phyloP scores from a whole-genome alignment of 345 rosid species.

The Erucastrum elatum region DNA sequence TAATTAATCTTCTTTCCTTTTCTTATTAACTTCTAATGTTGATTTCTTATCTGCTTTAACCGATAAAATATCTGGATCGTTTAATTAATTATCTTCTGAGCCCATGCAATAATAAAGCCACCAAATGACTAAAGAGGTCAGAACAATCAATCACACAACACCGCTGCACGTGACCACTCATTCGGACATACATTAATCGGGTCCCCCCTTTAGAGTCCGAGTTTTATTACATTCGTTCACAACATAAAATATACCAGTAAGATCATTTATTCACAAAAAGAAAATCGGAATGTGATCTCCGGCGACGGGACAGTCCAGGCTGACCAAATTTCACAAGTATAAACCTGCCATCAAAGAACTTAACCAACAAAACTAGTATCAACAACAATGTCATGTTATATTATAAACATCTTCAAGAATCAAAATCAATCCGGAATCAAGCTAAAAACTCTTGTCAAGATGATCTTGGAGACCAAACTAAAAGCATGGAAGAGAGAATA shows the following conservation, averaged over 20 bases:
- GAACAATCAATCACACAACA: slow-evolving; percentile 31
- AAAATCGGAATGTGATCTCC: slow-evolving; percentile 28
- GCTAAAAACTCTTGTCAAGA: neutral
- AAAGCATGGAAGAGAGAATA: neutral
- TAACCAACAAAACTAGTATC: slow-evolving; percentile 11
- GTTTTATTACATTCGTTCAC: neutral
- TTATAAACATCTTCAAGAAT: slow-evolving; percentile 3
- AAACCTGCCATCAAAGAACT: slow-evolving; percentile 65
- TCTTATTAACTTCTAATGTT: slow-evolving; percentile 16
- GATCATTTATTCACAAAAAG: slow-evolving; percentile 21
- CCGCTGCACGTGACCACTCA: neutral
- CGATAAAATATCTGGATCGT: too few relatives aligned
- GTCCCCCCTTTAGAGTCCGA: neutral
- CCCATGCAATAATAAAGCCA: slow-evolving; percentile 11
- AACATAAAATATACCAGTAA: neutral
- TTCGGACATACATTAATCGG: neutral
- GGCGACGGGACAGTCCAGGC: slow-evolving; percentile 42
- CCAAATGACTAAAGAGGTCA: neutral
- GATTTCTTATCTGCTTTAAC: neutral
- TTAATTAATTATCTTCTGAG: neutral
- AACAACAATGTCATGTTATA: slow-evolving; percentile 10
- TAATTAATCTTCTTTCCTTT: slow-evolving; percentile 1
- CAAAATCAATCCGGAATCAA: slow-evolving; percentile 10
- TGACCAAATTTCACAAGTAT: slow-evolving; percentile 50
- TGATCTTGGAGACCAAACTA: neutral